Conservation (phyloP, 2,329 filamentous ascomycete species). For the Colletotrichum falcatum region DNA sequence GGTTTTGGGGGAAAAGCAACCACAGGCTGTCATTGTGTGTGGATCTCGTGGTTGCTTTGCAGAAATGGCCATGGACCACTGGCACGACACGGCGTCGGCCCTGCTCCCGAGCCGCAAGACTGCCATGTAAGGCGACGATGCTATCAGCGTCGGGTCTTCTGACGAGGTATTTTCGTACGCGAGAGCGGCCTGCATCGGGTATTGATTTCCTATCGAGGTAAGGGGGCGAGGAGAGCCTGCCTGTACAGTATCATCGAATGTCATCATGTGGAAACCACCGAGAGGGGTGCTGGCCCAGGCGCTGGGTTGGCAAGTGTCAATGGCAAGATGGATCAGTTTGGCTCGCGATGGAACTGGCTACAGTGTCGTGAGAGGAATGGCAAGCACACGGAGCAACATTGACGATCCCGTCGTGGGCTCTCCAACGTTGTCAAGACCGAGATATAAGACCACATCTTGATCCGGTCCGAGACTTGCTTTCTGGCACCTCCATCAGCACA, state of each 20-base stretch:
- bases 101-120: neutral
- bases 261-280: neutral
- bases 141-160: neutral
- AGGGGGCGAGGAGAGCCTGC: neutral
- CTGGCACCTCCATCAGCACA: neutral
- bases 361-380: neutral
- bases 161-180: neutral
- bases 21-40: neutral
- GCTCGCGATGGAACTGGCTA: neutral
- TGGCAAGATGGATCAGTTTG: neutral
- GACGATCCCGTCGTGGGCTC: neutral
- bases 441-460: neutral
- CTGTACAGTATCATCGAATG: neutral
- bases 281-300: neutral
- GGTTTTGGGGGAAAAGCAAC: neutral
- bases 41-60: neutral
- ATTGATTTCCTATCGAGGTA: slow-evolving; percentile 40
- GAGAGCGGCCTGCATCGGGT: neutral
- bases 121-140: neutral
- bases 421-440: neutral
- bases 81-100: neutral
- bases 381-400: neutral
- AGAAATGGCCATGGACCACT: neutral
- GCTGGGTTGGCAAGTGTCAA: neutral
- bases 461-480: neutral